A percentile compares a stretch with the other conserved stretches of the same genome.
These are phyloP conservation scores for Wilhelminamyces savonicus DNA, from an alignment of 805 yeast species.

Conservation along the genomic window DNA sequence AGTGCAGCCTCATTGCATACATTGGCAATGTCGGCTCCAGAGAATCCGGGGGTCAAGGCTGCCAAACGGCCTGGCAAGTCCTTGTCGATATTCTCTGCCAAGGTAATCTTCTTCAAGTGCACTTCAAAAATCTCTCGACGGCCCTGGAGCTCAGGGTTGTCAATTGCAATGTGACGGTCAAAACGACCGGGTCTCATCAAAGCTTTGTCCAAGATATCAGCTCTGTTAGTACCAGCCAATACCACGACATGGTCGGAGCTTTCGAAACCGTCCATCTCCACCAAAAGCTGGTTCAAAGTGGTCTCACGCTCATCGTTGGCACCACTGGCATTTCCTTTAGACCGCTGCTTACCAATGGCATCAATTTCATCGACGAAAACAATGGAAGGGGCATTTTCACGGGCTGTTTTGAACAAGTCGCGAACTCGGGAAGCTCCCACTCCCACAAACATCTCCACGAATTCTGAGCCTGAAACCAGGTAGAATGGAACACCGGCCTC, in stretches of 20 bases:
- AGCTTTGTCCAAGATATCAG: constrained; percentile 90
- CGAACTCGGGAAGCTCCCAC: constrained; percentile 98
- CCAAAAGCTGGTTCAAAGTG: constrained; percentile 89
- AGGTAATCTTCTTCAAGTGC: constrained; percentile 67
- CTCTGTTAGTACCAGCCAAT: constrained; percentile 94
- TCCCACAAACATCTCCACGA: constrained; percentile 98
- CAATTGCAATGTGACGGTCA: constrained; percentile 87
- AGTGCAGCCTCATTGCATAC: constrained; percentile 96
- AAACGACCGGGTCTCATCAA: constrained; percentile 96
- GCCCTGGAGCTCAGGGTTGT: constrained; percentile 92
- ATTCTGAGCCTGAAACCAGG: constrained; percentile 95
- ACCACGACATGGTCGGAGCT: constrained; percentile 91
- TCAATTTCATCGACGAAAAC: constrained; percentile 98
- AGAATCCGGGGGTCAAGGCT: constrained; percentile 95
- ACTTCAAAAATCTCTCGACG: constrained; percentile 89
- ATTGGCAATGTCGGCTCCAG: constrained; percentile 98
- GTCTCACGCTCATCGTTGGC: constrained; percentile 97
- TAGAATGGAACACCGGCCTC: constrained; percentile 98
- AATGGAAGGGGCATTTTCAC: constrained; percentile 91
- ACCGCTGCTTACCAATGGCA: constrained; percentile 93
- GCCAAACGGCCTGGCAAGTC: constrained; percentile 81
- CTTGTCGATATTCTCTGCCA: constrained; percentile 38
- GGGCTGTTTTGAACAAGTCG: constrained; percentile 85
- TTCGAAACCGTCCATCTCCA: constrained; percentile 98
- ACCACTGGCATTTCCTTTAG: constrained; percentile 69